A percentile compares a stretch with the other conserved stretches of the same genome.
phyloP scores from a whole-genome alignment of 805 yeast genomes.

The Starmerella powellii region DNA sequence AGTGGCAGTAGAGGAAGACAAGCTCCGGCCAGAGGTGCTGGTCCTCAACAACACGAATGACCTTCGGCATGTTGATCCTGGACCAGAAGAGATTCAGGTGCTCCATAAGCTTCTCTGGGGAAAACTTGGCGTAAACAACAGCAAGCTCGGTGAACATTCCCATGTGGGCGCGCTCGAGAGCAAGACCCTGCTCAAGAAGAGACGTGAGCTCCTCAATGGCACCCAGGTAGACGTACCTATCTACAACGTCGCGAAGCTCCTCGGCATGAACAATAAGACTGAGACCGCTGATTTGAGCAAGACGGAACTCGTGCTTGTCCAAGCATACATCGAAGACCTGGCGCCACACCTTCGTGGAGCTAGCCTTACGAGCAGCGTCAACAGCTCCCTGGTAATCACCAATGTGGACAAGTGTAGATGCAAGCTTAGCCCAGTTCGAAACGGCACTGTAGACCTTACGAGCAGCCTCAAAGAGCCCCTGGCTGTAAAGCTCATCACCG shows the following conservation, averaged over 20 bases:
- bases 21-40: slow-evolving; percentile 95
- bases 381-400: slow-evolving; percentile 93
- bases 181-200: slow-evolving; percentile 87
- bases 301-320: slow-evolving; percentile 84
- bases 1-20: slow-evolving; percentile 91
- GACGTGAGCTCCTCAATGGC: slow-evolving; percentile 85
- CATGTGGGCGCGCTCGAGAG: slow-evolving; percentile 98
- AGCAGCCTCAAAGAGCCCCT: slow-evolving; percentile 81
- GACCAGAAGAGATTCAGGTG: slow-evolving; percentile 97
- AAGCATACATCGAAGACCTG: slow-evolving; percentile 95
- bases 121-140: slow-evolving; percentile 75
- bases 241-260: slow-evolving; percentile 81
- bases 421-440: slow-evolving; percentile 89
- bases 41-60: slow-evolving; percentile 79
- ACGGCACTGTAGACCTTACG: slow-evolving; percentile 73
- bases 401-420: slow-evolving; percentile 88
- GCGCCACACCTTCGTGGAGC: slow-evolving; percentile 89
- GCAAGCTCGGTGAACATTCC: slow-evolving; percentile 98
- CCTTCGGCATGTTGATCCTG: slow-evolving; percentile 94
- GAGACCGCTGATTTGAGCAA: slow-evolving; percentile 97
- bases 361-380: slow-evolving; percentile 97
- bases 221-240: slow-evolving; percentile 77
- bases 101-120: slow-evolving; percentile 84
- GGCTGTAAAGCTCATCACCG: slow-evolving; percentile 81
- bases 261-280: slow-evolving; percentile 95